These are phyloP conservation scores for Termitomyces sp. DNA, from an alignment of 768 basidiomycete species.

Conservation along the genomic window DNA sequence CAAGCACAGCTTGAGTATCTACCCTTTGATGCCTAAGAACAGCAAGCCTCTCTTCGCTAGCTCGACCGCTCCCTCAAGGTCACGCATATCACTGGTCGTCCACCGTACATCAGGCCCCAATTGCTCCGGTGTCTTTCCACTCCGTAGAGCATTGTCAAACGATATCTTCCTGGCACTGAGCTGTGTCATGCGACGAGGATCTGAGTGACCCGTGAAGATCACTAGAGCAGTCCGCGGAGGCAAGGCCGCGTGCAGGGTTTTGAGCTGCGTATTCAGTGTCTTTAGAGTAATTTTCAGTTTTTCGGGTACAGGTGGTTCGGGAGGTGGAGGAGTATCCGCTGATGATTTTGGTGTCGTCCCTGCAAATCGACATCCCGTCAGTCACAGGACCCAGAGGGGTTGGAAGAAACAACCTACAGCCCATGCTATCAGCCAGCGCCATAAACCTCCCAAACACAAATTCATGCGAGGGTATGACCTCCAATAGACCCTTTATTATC, in stretches of 20 bases:
- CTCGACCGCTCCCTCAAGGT: slow-evolving; percentile 76
- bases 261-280: slow-evolving; percentile 56
- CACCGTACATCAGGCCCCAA: slow-evolving; percentile 56
- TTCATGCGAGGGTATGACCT: slow-evolving; percentile 58
- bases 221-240: slow-evolving; percentile 79
- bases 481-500: slow-evolving; percentile 63
- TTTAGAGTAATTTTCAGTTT: slow-evolving; percentile 31
- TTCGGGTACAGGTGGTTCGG: slow-evolving; percentile 28
- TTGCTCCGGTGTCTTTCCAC: slow-evolving; percentile 51
- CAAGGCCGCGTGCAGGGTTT: slow-evolving; percentile 56
- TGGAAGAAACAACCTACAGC: slow-evolving; percentile 52
- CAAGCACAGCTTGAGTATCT: neutral
- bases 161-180: slow-evolving; percentile 63
- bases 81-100: slow-evolving; percentile 71
- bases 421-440: slow-evolving; percentile 70
- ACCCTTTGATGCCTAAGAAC: slow-evolving; percentile 63
- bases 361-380: slow-evolving; percentile 16
- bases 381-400: neutral
- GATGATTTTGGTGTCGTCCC: slow-evolving; percentile 58
- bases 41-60: slow-evolving; percentile 76
- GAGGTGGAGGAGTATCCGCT: slow-evolving; percentile 26
- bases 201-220: slow-evolving; percentile 84
- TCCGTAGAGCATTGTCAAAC: slow-evolving; percentile 63
- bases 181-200: slow-evolving; percentile 75
- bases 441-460: slow-evolving; percentile 84